phyloP scores from a whole-genome alignment of 1,139 yeast genomes.

The Suhomyces bribrorum region DNA sequence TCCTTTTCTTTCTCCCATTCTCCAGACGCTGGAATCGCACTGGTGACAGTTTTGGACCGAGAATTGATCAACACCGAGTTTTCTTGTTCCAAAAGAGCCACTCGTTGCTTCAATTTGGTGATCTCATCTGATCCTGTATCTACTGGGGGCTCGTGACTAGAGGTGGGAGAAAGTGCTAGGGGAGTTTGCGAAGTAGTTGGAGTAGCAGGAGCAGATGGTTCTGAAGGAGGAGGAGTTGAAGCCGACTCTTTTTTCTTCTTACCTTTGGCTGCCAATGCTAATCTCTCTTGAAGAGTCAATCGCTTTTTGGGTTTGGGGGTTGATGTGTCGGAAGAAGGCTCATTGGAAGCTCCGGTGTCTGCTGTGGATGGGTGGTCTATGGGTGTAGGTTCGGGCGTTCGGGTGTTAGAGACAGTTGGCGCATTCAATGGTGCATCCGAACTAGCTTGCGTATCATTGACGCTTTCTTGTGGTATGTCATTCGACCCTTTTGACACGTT shows the following conservation, averaged over 20 bases:
- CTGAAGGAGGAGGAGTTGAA: conserved; percentile 10
- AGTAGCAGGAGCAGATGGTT: conserved; percentile 10
- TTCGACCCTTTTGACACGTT: background rate
- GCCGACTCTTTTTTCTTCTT: conserved; percentile 19
- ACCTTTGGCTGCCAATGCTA: conserved; percentile 75
- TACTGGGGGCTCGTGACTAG: conserved; percentile 6
- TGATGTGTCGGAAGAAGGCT: too few relatives aligned
- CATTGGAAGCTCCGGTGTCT: too few relatives aligned
- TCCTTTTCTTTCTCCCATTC: conserved; percentile 5
- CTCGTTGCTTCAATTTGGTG: background rate
- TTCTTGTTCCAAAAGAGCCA: conserved; percentile 4
- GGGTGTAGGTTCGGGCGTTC: too few relatives aligned
- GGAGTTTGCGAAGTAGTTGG: conserved; percentile 7
- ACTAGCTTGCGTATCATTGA: too few relatives aligned
- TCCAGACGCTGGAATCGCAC: background rate
- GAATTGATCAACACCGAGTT: conserved; percentile 5
- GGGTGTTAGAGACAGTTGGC: too few relatives aligned
- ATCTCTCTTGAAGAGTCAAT: conserved; percentile 72
- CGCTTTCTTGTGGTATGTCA: too few relatives aligned
- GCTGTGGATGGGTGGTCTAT: background rate
- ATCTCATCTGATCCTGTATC: conserved; percentile 30
- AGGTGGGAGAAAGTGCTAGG: conserved; percentile 5
- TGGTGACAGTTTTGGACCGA: conserved; percentile 9
- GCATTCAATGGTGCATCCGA: too few relatives aligned
- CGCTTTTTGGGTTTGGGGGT: conserved; percentile 38